phyloP scores from a whole-genome alignment of 202 grass and related monocot genomes.

The Alloteropsis angusta region DNA sequence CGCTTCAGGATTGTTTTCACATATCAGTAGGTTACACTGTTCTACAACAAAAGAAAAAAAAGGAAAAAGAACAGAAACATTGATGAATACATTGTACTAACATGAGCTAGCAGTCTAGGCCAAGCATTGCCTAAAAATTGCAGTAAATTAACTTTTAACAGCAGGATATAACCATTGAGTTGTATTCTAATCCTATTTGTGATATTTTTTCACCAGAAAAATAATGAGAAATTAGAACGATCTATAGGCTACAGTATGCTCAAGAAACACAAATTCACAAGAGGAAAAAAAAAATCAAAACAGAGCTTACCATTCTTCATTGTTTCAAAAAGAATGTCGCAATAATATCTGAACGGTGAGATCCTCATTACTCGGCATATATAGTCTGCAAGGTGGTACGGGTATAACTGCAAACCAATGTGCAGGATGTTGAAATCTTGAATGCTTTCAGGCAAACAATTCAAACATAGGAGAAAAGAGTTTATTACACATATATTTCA shows the following conservation, averaged over 20 bases:
- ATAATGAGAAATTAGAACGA: neutral
- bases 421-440: slow-evolving; percentile 18
- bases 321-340: slow-evolving; percentile 90
- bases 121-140: neutral
- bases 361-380: slow-evolving; percentile 77
- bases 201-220: neutral
- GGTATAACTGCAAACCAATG: slow-evolving; percentile 72
- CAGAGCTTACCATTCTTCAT: slow-evolving; percentile 85
- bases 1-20: neutral
- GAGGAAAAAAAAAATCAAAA: slow-evolving; percentile 11
- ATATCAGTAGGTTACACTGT: neutral
- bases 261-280: slow-evolving; percentile 13
- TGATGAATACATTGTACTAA: neutral
- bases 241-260: neutral
- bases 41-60: neutral
- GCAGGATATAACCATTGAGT: neutral
- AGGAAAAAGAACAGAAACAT: neutral
- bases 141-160: neutral
- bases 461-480: neutral
- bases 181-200: slow-evolving; percentile 2
- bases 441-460: slow-evolving; percentile 7
- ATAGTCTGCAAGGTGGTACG: slow-evolving; percentile 95
- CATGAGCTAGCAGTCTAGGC: neutral
- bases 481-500: neutral
- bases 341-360: slow-evolving; percentile 94